Conservation (phyloP, 2,329 filamentous ascomycete genomes). For the Trichoderma sp. region DNA sequence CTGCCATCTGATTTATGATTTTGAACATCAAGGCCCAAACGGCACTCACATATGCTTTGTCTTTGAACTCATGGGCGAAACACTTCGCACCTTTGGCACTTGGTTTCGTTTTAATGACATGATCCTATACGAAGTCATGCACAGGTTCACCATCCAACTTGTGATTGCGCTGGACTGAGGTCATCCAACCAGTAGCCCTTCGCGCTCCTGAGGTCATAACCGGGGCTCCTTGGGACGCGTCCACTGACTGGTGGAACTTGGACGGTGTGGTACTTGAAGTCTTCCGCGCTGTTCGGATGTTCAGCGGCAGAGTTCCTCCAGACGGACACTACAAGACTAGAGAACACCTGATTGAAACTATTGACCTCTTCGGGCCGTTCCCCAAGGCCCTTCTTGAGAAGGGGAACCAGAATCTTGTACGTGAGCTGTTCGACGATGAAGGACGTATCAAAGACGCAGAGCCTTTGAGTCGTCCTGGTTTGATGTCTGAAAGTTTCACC, state of each 20-base stretch:
- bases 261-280: background rate
- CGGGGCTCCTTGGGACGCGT: background rate
- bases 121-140: background rate
- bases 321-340: background rate
- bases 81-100: background rate
- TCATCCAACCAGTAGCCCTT: background rate
- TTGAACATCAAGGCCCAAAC: background rate
- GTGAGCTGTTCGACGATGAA: background rate
- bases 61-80: conserved; percentile 9
- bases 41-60: background rate
- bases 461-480: background rate
- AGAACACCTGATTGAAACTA: background rate
- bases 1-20: background rate
- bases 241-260: background rate
- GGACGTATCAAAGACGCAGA: background rate
- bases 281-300: background rate
- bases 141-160: background rate
- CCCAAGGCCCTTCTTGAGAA: background rate
- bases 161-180: background rate
- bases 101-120: background rate
- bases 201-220: background rate
- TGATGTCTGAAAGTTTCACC: background rate
- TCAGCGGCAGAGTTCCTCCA: background rate
- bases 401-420: background rate
- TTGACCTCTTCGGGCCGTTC: background rate